Base-by-base conservation (phyloP, 192 early-diverging fungal genomes). In the Coemansia sp. region DNA sequence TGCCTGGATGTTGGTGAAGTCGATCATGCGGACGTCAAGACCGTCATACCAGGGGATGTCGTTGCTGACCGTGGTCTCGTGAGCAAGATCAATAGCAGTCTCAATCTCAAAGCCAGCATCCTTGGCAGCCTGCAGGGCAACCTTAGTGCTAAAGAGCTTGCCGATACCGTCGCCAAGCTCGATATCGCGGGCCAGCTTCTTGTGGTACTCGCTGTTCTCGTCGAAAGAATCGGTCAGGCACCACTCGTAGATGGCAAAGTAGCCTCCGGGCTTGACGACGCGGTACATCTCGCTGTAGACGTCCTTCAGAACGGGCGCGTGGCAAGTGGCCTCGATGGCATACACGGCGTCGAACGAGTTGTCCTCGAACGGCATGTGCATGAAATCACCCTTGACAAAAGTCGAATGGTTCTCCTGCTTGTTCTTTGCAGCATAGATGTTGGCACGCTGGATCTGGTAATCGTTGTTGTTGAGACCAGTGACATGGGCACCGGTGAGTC, bases 381-480 rank as follows among this genome's bases (percentile, higher is more conserved):
- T 84, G 61, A 95, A 96, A 69, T 95, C 87, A 68, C 94, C 94
- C 85, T 90, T 89, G 40, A 86, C 62, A 71, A 83, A 89, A 46
- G 78, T 74, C 30, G 83, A 84, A 48, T 70, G 63, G 12, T 75
- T 54, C 11, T 84, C 73, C 25, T 95, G 84, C 27, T 87, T 85
- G 44, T 74, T 67, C 65, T 84, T 84, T 53, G 75, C 72, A 38
- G 91, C 87, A 55, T 94, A 90, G 42, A 85, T 81, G 22, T 68
- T 69, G 42, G 89, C 91, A 14, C 93, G 84, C 40, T 87, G 67
- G 57, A 96, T 87, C 78, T 98, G 95, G 64, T 96, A 93, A 40
- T 89, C 87, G 73, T 98, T 98, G 85, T 96, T 98, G 80, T 98
- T 98, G 33, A 98, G 71, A n/a, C 95, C 94, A 4, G 89, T 89